A percentile compares a stretch with the other conserved stretches of the same genome.
Evolutionary conservation across 176 grass and related monocot species (phyloP).

Genomic region (Eragrostis nindensis): DNA sequence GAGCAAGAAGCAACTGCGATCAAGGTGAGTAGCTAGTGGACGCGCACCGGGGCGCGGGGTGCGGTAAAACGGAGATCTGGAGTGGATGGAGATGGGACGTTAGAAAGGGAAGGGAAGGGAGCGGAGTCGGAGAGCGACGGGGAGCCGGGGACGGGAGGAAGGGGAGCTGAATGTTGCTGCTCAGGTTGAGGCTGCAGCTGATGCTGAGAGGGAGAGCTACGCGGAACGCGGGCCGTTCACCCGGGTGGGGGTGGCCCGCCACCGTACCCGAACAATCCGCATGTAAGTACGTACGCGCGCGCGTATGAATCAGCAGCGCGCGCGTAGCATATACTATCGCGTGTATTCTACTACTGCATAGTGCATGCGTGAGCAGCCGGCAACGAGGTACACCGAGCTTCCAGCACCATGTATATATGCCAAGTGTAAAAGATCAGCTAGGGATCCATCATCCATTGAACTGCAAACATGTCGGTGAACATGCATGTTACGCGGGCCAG

Average conservation of each 20-base stretch:
- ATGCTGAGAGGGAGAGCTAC: constrained; percentile 40
- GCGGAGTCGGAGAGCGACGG: constrained; percentile 55
- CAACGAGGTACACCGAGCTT: not conserved
- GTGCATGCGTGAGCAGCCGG: not conserved
- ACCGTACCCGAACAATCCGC: constrained; percentile 13
- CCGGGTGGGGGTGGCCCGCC: constrained; percentile 52
- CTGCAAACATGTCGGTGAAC: not conserved
- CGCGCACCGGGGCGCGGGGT: constrained; percentile 22
- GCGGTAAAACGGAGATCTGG: constrained; percentile 34
- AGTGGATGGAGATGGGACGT: constrained; percentile 57
- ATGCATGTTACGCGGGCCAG: not conserved
- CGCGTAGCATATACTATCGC: not conserved
- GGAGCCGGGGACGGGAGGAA: too few relatives aligned
- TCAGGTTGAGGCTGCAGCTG: constrained; percentile 16
- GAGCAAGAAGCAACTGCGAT: not conserved
- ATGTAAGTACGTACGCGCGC: not conserved
- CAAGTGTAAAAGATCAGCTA: not conserved
- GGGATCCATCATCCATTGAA: too few relatives aligned
- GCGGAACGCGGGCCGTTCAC: constrained; percentile 8
- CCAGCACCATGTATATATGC: not conserved
- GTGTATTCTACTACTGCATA: constrained; percentile 10
- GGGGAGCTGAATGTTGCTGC: constrained; percentile 49
- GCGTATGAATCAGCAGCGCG: not conserved
- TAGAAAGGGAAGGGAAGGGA: constrained; percentile 45
- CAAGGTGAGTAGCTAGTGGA: constrained; percentile 28